Evolutionary conservation across 2,329 filamentous ascomycete species (phyloP).

Genomic region (Chrysoporthe cubensis): DNA sequence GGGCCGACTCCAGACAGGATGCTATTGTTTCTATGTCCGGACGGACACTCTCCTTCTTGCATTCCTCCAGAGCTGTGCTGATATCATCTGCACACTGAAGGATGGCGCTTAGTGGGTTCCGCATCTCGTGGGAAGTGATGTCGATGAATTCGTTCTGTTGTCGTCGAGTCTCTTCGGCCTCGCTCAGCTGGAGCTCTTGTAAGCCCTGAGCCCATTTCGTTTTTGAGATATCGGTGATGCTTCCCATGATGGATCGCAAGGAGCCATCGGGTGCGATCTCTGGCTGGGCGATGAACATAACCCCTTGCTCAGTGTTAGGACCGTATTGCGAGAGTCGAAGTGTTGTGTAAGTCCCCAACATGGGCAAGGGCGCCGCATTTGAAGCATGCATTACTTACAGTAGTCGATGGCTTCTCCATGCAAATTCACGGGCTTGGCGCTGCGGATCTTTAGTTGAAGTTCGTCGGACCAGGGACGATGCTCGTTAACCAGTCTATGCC

Average conservation of each 20-base stretch:
- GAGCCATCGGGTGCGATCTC: conserved; percentile 40
- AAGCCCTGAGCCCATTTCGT: conserved; percentile 47
- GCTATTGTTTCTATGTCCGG: conserved; percentile 42
- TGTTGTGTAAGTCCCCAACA: background rate
- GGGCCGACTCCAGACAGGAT: conserved; percentile 57
- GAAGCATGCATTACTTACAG: conserved; percentile 33
- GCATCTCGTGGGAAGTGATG: conserved; percentile 56
- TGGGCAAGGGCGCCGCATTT: background rate
- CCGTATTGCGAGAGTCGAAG: background rate
- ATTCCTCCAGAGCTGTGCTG: conserved; percentile 31
- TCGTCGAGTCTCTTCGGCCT: conserved; percentile 44
- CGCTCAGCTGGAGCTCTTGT: conserved; percentile 41
- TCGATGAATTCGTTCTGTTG: conserved; percentile 62
- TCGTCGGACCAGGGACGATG: conserved; percentile 44
- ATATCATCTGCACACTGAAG: conserved; percentile 63
- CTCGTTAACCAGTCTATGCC: conserved; percentile 42
- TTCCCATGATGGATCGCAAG: conserved; percentile 44
- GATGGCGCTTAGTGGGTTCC: conserved; percentile 59
- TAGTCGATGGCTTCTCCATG: conserved; percentile 46
- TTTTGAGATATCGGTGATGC: conserved; percentile 49
- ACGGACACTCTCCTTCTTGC: conserved; percentile 32
- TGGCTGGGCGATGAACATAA: conserved; percentile 43
- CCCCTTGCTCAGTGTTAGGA: conserved; percentile 31
- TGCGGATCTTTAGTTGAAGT: conserved; percentile 45
- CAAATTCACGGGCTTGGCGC: conserved; percentile 37